phyloP scores from a whole-genome alignment of 192 early-diverging fungal genomes.

The Coemansia sp. region DNA sequence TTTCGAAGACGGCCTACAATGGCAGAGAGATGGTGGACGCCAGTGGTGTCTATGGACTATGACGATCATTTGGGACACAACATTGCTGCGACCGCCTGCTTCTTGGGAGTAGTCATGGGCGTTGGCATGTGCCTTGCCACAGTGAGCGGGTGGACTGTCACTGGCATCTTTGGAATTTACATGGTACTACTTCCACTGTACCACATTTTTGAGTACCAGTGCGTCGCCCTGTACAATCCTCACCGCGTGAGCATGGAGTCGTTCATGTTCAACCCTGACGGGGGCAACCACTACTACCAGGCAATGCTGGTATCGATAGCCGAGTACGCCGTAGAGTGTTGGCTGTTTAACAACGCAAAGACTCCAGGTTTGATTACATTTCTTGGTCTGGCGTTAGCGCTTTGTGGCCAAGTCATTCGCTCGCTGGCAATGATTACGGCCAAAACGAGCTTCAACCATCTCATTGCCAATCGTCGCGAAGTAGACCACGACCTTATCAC shows the following conservation, averaged over 20 bases:
- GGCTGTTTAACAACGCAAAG: conserved; percentile 59
- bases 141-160: conserved; percentile 22
- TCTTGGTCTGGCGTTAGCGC: conserved; percentile 62
- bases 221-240: conserved; percentile 79
- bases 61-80: conserved; percentile 76
- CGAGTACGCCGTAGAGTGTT: conserved; percentile 60
- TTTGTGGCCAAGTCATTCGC: conserved; percentile 75
- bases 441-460: conserved; percentile 84
- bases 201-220: conserved; percentile 85
- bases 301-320: conserved; percentile 21
- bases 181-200: conserved; percentile 69
- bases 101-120: conserved; percentile 66
- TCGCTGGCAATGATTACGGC: conserved; percentile 91
- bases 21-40: conserved; percentile 43
- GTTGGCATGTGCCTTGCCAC: conserved; percentile 53
- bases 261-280: conserved; percentile 41
- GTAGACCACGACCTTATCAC: conserved; percentile 79
- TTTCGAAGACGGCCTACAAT: conserved; percentile 12
- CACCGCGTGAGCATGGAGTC: conserved; percentile 67
- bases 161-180: conserved; percentile 66
- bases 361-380: conserved; percentile 21
- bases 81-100: conserved; percentile 74
- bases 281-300: conserved; percentile 24
- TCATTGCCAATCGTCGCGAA: conserved; percentile 71
- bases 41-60: conserved; percentile 61